Evolutionary conservation across 768 basidiomycete genomes (phyloP).

Genomic region (Lactifluus echinatus): DNA sequence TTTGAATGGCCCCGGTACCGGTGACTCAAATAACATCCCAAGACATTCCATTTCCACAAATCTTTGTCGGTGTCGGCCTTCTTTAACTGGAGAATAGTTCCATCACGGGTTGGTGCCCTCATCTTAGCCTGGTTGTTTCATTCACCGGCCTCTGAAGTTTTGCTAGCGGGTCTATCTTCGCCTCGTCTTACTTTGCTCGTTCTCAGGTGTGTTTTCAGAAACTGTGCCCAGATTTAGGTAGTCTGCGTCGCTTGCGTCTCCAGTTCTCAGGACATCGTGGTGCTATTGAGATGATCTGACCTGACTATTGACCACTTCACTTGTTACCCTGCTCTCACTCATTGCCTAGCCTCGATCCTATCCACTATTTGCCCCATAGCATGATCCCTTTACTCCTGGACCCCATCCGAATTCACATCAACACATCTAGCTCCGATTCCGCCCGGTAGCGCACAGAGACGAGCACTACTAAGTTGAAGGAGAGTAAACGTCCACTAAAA

Average conservation of each 20-base stretch:
- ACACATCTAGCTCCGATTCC: not conserved
- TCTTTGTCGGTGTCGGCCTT: conserved; percentile 49
- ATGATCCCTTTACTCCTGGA: conserved; percentile 2
- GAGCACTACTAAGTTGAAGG: not conserved
- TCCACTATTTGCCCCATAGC: conserved; percentile 23
- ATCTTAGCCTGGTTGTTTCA: not conserved
- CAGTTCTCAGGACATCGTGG: conserved; percentile 73
- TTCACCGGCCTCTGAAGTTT: not conserved
- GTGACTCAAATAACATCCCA: conserved; percentile 31
- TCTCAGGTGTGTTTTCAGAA: conserved; percentile 30
- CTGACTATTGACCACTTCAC: conserved; percentile 36
- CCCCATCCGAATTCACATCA: conserved; percentile 8
- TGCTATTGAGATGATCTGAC: conserved; percentile 81
- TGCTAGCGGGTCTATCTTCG: conserved; percentile 12
- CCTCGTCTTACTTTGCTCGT: not conserved
- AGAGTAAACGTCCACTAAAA: conserved; percentile 1
- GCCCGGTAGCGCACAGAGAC: not conserved
- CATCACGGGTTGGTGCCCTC: conserved; percentile 63
- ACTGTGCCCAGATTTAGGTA: conserved; percentile 76
- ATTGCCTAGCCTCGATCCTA: conserved; percentile 7
- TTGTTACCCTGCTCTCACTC: not conserved
- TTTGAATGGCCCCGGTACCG: conserved; percentile 34
- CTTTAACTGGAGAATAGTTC: conserved; percentile 48
- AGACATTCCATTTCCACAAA: conserved; percentile 30
- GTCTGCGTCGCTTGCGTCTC: conserved; percentile 71